Base-by-base conservation (phyloP, 495 filamentous ascomycete species). In the Amphirosellinia nigrospora region DNA sequence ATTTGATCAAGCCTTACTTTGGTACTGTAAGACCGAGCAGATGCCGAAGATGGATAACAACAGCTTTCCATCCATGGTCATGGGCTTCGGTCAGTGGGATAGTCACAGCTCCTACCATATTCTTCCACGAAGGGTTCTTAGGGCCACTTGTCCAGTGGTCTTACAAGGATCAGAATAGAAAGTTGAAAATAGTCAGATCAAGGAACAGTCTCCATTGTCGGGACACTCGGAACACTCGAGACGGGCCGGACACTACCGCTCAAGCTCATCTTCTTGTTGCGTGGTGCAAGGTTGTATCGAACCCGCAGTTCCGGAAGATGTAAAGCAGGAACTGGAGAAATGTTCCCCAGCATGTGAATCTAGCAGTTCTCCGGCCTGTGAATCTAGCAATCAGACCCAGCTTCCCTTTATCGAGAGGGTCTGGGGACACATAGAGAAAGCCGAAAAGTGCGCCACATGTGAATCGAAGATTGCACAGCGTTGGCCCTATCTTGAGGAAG, bases 1-100 rank as follows among this genome's bases (percentile, higher is more conserved):
- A 59, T 39, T 59, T 39, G 56, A 59, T 39, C 56, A 23, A 59
- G 56, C 56, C 11, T 19, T 59, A 30, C 56, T 59, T 59, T 59
- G 32, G 32, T 39, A 59, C 28, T 38, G 34, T 13, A 11, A 59
- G 5, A 59, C 3, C 56, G 6, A 30, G 15, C 34, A 4, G 34
- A 59, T 13, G 19, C 1, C 15, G 19, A 59, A 16, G 2, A 19
- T 23, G 32, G 56, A 38, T 39, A 39, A 1, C 19, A 36, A 2
- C 56, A 39, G 34, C 34, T 23, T 59, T 59, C 56, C 56, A 38
- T 59, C n/a, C 56, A 7, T 59, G 56, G 56, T 59, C 56, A 39
- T 59, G 32, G 56, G 19, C 56, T 10, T 59, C 56, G 6, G 56
- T 39, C 1, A 59, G 16, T 59, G 34, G 19, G 34, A 59, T 7